These are phyloP conservation scores for Solanum chacoense DNA, from an alignment of 305 asterid genomes.

Conservation along the genomic window DNA sequence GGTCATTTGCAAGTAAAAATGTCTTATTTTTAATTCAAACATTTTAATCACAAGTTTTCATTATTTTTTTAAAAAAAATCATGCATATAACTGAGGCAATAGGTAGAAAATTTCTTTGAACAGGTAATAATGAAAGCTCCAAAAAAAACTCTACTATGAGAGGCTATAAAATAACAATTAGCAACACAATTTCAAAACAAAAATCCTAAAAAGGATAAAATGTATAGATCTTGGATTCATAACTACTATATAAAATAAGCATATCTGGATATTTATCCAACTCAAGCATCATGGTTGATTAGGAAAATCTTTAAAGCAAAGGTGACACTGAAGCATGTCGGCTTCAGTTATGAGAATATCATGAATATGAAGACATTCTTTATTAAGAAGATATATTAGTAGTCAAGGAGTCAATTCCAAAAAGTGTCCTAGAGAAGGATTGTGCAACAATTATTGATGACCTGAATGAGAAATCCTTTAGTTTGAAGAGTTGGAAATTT, in stretches of 20 bases:
- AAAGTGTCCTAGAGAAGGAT: not conserved
- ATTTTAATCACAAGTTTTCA: not conserved
- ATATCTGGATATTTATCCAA: not conserved
- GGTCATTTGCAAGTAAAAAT: not conserved
- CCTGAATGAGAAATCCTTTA: not conserved
- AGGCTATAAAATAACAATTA: not conserved
- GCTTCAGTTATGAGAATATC: not conserved
- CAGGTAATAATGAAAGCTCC: not conserved
- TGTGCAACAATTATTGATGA: not conserved
- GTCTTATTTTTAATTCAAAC: not conserved
- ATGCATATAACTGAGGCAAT: not conserved
- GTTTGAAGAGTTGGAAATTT: not conserved
- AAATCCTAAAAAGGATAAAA: too few relatives aligned
- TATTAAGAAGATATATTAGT: not conserved
- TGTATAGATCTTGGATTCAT: not conserved
- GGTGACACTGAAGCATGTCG: not conserved
- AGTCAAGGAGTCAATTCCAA: not conserved
- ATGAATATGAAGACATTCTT: not conserved
- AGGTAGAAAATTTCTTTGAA: not conserved
- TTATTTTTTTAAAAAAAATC: too few relatives aligned
- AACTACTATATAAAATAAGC: not conserved
- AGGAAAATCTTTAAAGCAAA: not conserved
- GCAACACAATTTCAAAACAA: too few relatives aligned
- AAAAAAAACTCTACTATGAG: too few relatives aligned
- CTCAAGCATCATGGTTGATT: not conserved